A percentile compares a stretch with the other conserved stretches of the same genome.
Conservation (phyloP, 1,139 yeast genomes). For the Wickerhamomyces sp. region DNA sequence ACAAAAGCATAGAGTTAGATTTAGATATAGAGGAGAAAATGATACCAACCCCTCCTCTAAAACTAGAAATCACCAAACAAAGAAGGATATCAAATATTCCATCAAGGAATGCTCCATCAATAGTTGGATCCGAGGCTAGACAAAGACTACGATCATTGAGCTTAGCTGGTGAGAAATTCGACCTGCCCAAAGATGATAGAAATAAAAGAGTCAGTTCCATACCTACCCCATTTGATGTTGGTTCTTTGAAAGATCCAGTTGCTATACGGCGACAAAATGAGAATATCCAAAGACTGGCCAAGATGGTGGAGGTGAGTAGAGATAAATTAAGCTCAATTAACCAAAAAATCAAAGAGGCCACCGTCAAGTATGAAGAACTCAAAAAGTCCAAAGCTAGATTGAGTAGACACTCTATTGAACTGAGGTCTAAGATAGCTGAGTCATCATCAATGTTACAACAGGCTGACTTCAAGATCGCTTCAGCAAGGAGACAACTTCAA, state of each 20-base stretch:
- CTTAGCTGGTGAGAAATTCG: neutral
- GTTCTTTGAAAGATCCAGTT: conserved; percentile 8
- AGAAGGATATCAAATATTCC: neutral
- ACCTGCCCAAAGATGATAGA: neutral
- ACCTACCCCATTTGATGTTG: neutral
- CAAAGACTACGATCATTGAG: neutral
- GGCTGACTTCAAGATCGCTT: conserved; percentile 11
- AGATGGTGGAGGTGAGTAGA: conserved; percentile 6
- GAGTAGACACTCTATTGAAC: neutral
- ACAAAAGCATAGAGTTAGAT: neutral
- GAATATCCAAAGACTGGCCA: conserved; percentile 5
- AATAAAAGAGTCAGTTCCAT: neutral
- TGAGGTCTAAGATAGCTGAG: conserved; percentile 13
- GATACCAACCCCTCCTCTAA: neutral
- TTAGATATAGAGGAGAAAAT: neutral
- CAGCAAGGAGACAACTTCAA: conserved; percentile 2
- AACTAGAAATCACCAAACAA: neutral
- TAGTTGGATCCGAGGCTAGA: neutral
- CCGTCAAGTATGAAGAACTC: conserved; percentile 5
- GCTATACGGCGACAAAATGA: conserved; percentile 10
- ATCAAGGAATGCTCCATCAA: neutral
- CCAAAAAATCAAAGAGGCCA: conserved; percentile 7
- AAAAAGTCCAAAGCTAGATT: conserved; percentile 1
- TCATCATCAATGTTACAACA: conserved; percentile 11
- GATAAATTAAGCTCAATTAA: conserved; percentile 8